phyloP scores from a whole-genome alignment of 345 rosid genomes.

The Zanthoxylum bungeanum region DNA sequence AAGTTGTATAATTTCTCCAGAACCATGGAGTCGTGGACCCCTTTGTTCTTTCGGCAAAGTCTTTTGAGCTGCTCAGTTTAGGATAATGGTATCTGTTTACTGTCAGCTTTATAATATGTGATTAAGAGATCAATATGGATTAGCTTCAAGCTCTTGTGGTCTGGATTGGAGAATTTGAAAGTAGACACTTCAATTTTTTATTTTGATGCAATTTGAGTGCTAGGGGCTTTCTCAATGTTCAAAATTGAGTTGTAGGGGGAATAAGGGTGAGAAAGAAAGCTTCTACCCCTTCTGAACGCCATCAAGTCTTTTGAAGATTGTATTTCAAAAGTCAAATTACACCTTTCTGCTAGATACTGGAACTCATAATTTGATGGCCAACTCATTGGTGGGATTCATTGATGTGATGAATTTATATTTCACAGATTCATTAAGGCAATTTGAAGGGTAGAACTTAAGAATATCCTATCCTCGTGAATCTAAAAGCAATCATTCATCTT shows the following conservation, averaged over 20 bases:
- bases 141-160: not conserved
- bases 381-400: not conserved
- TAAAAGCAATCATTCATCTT: not conserved
- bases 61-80: not conserved
- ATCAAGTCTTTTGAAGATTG: not conserved
- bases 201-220: not conserved
- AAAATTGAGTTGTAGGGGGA: not conserved
- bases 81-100: not conserved
- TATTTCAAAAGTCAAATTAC: not conserved
- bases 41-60: not conserved
- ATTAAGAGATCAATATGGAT: not conserved
- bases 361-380: not conserved
- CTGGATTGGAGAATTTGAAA: constrained; percentile 8
- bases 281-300: not conserved
- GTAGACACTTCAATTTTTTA: not conserved
- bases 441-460: not conserved
- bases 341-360: not conserved
- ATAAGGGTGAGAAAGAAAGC: not conserved
- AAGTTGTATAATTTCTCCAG: not conserved
- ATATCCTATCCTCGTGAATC: not conserved
- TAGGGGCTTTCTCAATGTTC: not conserved
- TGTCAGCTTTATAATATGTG: not conserved
- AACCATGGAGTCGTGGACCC: not conserved
- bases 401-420: not conserved
- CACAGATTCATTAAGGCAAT: not conserved